Evolutionary conservation across 2,329 filamentous ascomycete genomes (phyloP), one percentile per base, ranked within the genome.

Genomic region (Tolypocladium paradoxum): DNA sequence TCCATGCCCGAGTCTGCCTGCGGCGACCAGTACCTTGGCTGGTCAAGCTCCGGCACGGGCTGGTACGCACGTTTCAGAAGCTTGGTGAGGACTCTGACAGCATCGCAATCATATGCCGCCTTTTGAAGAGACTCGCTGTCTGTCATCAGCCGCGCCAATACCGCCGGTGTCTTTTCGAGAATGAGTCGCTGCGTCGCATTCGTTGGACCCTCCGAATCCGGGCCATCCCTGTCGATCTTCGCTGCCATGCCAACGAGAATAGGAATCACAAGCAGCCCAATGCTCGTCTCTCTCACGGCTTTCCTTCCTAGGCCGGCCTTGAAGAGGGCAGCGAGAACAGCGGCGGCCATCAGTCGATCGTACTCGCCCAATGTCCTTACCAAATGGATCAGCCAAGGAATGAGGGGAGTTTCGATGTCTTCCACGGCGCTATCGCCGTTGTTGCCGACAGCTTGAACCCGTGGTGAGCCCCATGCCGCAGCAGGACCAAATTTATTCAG

Each of bases 121-220:
- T 85, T 87, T 68, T 97, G 92, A 51, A 97, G 76, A 54, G 81
- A 78, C 55, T 87, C 82, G 65, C 85, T 90, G 62, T 93, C 88
- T 29, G 83, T 82, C 20, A 96, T 83, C 38, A 97, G 75, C 47
- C 84, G 82, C 18, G 90, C 88, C 52, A 97, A 75, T 12, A 95
- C 79, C 1, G 82, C 78, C 8, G 91, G 88, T 2, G 87, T 83
- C 56, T 82, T 81, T 65, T 92, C 88, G 53, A 83, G 75, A 14
- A 90, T 75, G 9, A 57, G 60, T 20, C 63, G 62, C 48, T 65
- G 64, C 16, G 53, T 57, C 40, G 67, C 62, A 50, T 72, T 68
- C 36, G 75, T 67, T 37, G 68, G 64, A 20, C 66, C 61, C 46
- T 68, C 65, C 35, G 61, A 62, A 29, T 73, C 69, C 14, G 69